phyloP scores from a whole-genome alignment of 2,329 filamentous ascomycete genomes.

The Colletotrichum caudatum region DNA sequence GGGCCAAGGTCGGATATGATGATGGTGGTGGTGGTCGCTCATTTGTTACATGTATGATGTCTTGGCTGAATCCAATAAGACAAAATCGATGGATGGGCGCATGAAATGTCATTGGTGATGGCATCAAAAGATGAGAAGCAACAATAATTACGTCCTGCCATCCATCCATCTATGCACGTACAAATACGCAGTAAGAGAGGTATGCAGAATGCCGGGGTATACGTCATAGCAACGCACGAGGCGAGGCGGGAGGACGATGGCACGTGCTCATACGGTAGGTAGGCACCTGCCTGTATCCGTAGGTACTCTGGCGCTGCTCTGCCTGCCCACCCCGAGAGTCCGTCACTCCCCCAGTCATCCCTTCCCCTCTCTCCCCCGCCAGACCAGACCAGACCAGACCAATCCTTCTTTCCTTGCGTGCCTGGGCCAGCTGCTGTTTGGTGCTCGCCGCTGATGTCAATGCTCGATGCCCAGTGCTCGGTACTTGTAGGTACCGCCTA shows the following conservation, averaged over 20 bases:
- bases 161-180: background rate
- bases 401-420: background rate
- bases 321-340: slow-evolving; percentile 9
- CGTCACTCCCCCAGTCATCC: slow-evolving; percentile 14
- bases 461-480: background rate
- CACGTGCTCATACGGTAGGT: background rate
- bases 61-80: background rate
- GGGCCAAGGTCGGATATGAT: background rate
- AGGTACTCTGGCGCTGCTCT: slow-evolving; percentile 7
- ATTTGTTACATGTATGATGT: background rate
- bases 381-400: background rate
- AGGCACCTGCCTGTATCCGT: background rate
- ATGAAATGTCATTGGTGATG: background rate
- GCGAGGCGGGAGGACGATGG: background rate
- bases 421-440: background rate
- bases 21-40: background rate
- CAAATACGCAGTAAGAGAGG: background rate
- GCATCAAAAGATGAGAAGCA: background rate
- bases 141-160: background rate
- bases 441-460: background rate
- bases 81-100: background rate
- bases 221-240: slow-evolving; percentile 12
- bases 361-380: slow-evolving; percentile 4
- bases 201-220: background rate
- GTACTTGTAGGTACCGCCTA: too few relatives aligned